phyloP scores from a whole-genome alignment of 2,329 filamentous ascomycete genomes.

The Lithohypha guttulata region DNA sequence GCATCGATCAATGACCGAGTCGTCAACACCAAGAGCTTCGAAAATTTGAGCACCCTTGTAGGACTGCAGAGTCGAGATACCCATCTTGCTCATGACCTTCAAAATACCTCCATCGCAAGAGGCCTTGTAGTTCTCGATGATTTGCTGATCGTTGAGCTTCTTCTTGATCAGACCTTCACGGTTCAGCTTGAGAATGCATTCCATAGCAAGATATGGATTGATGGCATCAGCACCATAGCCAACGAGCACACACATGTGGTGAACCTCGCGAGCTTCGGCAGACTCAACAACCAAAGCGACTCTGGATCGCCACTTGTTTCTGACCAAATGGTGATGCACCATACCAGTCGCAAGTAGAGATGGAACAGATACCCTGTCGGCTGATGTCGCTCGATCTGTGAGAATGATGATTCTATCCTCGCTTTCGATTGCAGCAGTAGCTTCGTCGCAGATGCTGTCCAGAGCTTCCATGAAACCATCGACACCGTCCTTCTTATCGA shows the following conservation, averaged over 20 bases:
- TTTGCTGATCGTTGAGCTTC: constrained; percentile 66
- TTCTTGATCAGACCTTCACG: constrained; percentile 87
- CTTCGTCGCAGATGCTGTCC: constrained; percentile 76
- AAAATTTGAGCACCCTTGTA: constrained; percentile 99
- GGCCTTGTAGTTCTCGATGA: constrained; percentile 93
- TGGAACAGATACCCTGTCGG: constrained; percentile 74
- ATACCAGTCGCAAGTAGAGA: constrained; percentile 80
- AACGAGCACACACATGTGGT: constrained; percentile 96
- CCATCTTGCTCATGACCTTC: constrained; percentile 99
- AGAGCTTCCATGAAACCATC: constrained; percentile 78
- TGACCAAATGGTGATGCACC: constrained; percentile 89
- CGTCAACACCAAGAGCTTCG: constrained; percentile 86
- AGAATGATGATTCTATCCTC: constrained; percentile 78
- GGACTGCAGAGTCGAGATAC: constrained; percentile 87
- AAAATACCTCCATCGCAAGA: constrained; percentile 92
- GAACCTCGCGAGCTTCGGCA: constrained; percentile 89
- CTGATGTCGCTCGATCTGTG: constrained; percentile 76
- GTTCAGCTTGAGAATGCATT: constrained; percentile 95
- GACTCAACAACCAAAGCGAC: constrained; percentile 83
- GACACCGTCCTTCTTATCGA: constrained; percentile 73
- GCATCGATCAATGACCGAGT: constrained; percentile 83
- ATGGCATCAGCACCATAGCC: constrained; percentile 91
- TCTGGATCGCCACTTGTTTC: constrained; percentile 89
- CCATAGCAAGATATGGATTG: constrained; percentile 89
- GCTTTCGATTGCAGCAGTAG: constrained; percentile 71